phyloP scores from a whole-genome alignment of 2,329 filamentous ascomycete genomes.

The Talaromyces sp. region DNA sequence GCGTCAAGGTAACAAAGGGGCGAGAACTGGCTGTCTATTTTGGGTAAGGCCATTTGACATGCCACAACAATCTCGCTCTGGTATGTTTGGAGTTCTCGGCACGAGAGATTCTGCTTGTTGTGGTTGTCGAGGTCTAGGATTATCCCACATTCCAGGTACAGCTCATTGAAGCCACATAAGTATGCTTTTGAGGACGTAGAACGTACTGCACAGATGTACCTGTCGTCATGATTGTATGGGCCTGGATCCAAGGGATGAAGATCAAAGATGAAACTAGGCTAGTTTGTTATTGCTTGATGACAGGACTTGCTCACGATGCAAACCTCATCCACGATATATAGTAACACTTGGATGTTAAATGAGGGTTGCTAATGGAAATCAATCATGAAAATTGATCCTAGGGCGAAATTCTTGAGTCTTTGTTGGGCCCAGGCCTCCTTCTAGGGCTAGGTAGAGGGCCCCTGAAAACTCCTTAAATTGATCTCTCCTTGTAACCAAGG shows the following conservation, averaged over 20 bases:
- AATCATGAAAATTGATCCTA: not conserved
- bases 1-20: not conserved
- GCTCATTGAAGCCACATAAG: not conserved
- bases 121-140: not conserved
- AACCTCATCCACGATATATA: not conserved
- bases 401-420: not conserved
- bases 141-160: not conserved
- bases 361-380: not conserved
- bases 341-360: not conserved
- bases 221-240: too few species aligned
- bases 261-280: not conserved
- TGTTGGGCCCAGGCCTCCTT: not conserved
- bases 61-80: constrained; percentile 8
- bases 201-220: not conserved
- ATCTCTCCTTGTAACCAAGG: not conserved
- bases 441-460: not conserved
- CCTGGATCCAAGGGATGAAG: not conserved
- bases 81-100: constrained; percentile 10
- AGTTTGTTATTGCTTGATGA: not conserved
- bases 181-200: not conserved
- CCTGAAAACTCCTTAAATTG: not conserved
- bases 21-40: not conserved
- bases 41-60: not conserved
- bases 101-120: not conserved
- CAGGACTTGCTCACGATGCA: not conserved